phyloP scores from a whole-genome alignment of 768 basidiomycete genomes.

The Pholiota microspora region DNA sequence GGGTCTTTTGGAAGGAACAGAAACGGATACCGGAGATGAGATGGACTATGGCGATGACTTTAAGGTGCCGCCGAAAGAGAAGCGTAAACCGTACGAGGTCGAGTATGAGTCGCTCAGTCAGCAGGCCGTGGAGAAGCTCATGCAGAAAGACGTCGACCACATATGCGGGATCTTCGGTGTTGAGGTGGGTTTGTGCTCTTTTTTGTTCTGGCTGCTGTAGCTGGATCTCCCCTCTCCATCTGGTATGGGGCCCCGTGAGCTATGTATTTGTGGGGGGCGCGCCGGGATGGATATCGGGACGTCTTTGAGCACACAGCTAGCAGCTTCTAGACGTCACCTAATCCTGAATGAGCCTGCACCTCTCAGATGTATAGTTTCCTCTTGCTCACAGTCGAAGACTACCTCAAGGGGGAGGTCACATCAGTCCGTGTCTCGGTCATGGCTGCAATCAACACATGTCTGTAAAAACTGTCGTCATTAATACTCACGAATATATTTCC shows the following conservation, averaged over 20 bases:
- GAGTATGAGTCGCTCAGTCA: slow-evolving; percentile 79
- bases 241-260: too few relatives aligned
- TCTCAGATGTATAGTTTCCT: not conserved
- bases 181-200: slow-evolving; percentile 74
- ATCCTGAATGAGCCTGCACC: not conserved
- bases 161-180: slow-evolving; percentile 86
- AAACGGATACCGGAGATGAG: slow-evolving; percentile 48
- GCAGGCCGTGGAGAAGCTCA: slow-evolving; percentile 70
- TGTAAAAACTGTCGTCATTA: not conserved
- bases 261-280: too few relatives aligned
- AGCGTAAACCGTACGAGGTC: slow-evolving; percentile 77
- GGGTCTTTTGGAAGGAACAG: not conserved
- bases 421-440: slow-evolving; percentile 5
- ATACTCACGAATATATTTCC: slow-evolving; percentile 1
- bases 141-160: slow-evolving; percentile 79
- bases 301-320: not conserved
- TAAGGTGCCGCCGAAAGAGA: slow-evolving; percentile 51
- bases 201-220: too few relatives aligned
- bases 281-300: not conserved
- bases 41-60: slow-evolving; percentile 70
- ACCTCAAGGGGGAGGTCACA: not conserved
- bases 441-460: slow-evolving; percentile 1
- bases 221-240: too few relatives aligned
- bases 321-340: not conserved
- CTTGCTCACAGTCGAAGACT: not conserved